Percentiles rank a stretch among this genome's conserved stretches.
Conservation (phyloP, 176 grass and related monocot species). For the Echinochloa phyllopogon region DNA sequence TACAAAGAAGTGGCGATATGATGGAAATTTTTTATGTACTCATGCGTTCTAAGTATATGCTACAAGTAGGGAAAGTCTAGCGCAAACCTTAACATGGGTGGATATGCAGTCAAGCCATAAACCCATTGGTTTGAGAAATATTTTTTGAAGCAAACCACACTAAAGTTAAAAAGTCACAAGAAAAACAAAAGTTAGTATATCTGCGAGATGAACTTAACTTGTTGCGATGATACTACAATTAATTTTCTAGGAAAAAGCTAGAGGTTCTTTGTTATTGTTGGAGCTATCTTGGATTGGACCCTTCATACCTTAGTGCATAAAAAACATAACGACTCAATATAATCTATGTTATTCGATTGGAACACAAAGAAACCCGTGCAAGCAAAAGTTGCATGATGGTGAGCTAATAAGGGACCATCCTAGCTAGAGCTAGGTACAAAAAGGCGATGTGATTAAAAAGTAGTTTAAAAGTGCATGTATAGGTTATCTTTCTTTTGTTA, state of each 20-base stretch:
- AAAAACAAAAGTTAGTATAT: background rate
- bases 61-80: too few relatives aligned
- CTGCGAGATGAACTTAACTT: background rate
- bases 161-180: background rate
- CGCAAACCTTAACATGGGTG: too few relatives aligned
- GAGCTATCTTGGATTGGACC: background rate
- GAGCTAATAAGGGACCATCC: constrained; percentile 6
- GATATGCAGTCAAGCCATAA: too few relatives aligned
- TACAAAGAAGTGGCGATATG: background rate
- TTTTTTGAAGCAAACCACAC: background rate
- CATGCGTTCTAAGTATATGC: too few relatives aligned
- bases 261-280: background rate
- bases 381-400: background rate
- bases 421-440: constrained; percentile 3
- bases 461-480: background rate
- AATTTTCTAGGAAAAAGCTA: background rate
- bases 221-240: too few relatives aligned
- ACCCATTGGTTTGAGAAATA: too few relatives aligned
- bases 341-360: background rate
- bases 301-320: too few relatives aligned
- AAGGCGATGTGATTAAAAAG: background rate
- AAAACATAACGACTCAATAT: too few relatives aligned
- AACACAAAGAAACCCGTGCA: constrained; percentile 19
- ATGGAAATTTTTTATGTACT: too few relatives aligned
- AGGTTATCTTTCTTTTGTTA: background rate